Base-by-base conservation (phyloP, 805 yeast species). In the Isabelozyma gotoi region DNA sequence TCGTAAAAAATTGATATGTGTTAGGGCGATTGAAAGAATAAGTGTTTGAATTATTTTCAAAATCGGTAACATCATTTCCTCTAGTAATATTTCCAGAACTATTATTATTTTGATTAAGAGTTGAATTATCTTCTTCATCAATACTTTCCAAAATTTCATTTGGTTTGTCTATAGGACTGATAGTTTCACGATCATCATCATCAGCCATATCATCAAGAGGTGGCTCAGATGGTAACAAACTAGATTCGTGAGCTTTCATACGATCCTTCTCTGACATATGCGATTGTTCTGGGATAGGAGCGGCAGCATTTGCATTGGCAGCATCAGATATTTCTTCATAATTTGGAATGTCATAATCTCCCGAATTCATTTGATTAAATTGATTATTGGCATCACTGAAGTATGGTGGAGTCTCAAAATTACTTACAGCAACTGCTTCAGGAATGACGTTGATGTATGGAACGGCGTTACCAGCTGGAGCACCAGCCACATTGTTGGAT, bases 181-280 rank as follows among this genome's bases (percentile, higher is more conserved):
- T 44, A 2, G 55, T 53, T 5, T 53, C 55, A 16, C 39, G 39
- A 7, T 56, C 60, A 15, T 40, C 44, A 15, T 44, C 60, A 6
- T 52, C 53, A 17, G 52, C 61, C 7, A 57, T 47, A 24, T 56
- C 58, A 19, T 53, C 55, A 15, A 56, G 45, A 1, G 61, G 64
- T 1, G 75, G 75, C 24, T 63, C 84, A 2, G 88, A 82, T 0
- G 92, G 91, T 17, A 84, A 53, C 34, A 85, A 64, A 4, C 85
- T 76, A 37, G 76, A 74, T 56, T 84, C 91, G 38, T 73, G 73
- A 3, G 71, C 61, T 44, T 73, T 65, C 51, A 83, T 59, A 12
- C 73, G 53, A 47, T 83, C 84, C 57, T 85, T 85, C 46, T 85
- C 92, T 1, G 81, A 58, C 29, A 76, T 38, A n/a, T 55, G 51